These are phyloP conservation scores for Dactylellina haptotyla DNA, from an alignment of 2,329 filamentous ascomycete genomes.

Conservation along the genomic window DNA sequence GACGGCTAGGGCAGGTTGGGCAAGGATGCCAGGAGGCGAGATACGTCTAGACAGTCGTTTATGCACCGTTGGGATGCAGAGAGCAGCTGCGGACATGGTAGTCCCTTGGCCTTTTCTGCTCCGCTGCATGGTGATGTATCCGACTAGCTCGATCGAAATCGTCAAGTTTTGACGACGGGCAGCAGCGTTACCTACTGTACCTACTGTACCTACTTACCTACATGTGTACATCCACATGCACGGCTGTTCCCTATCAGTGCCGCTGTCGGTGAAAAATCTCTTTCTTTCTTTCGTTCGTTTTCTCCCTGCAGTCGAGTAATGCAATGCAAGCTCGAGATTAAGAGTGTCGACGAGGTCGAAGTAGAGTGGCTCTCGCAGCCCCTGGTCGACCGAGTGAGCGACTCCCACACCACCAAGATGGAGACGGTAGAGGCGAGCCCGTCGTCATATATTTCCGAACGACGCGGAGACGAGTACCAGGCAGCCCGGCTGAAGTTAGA, in stretches of 20 bases:
- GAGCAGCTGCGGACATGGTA: slow-evolving; percentile 1
- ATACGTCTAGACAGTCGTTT: slow-evolving; percentile 25
- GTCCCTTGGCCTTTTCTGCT: neutral
- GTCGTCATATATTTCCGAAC: slow-evolving; percentile 35
- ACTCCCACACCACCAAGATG: neutral
- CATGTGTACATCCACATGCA: no score
- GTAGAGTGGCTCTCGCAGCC: neutral
- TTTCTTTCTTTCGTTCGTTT: neutral
- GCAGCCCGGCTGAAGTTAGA: neutral
- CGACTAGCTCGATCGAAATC: neutral
- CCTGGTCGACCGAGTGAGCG: neutral
- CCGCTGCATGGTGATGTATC: slow-evolving; percentile 30
- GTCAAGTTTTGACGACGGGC: neutral
- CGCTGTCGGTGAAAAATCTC: neutral
- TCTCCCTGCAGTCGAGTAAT: neutral
- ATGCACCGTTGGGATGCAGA: slow-evolving; percentile 30
- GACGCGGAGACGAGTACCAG: slow-evolving; percentile 1
- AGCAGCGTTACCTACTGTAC: neutral
- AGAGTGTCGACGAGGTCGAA: neutral
- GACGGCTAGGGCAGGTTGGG: neutral
- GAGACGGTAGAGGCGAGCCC: neutral
- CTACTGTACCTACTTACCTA: no score
- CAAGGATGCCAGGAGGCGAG: slow-evolving; percentile 47
- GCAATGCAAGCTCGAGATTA: neutral
- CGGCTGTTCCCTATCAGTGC: slow-evolving; percentile 2